Evolutionary conservation across 2,329 filamentous ascomycete genomes (phyloP).

Genomic region (Fusarium concolor): DNA sequence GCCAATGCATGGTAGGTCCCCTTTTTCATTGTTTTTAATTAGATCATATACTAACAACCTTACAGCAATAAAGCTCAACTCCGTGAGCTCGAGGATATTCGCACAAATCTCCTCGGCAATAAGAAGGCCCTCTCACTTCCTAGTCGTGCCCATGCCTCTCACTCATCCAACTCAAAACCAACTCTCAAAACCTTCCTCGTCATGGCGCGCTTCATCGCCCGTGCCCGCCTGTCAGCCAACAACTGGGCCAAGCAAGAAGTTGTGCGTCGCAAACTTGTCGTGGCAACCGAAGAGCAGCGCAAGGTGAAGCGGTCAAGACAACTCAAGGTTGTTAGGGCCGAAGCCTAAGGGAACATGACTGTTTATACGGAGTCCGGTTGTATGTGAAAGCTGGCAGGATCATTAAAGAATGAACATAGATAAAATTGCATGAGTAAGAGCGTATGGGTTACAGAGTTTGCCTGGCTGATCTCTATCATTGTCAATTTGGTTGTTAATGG

Average conservation of each 20-base stretch:
- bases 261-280: constrained; percentile 61
- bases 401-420: constrained; percentile 14
- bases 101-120: constrained; percentile 55
- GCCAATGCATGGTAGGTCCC: constrained; percentile 87
- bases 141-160: constrained; percentile 31
- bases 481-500: constrained; percentile 28
- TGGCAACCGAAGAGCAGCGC: constrained; percentile 60
- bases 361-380: constrained; percentile 5
- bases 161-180: constrained; percentile 32
- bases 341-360: constrained; percentile 38
- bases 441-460: neutral
- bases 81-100: constrained; percentile 85
- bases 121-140: constrained; percentile 52
- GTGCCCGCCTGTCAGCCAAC: constrained; percentile 60
- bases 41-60: constrained; percentile 18
- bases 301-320: constrained; percentile 57
- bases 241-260: constrained; percentile 65
- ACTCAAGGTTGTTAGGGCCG: constrained; percentile 55
- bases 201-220: constrained; percentile 65
- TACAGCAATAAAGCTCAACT: constrained; percentile 92
- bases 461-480: constrained; percentile 10
- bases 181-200: constrained; percentile 59
- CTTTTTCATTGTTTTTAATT: neutral
- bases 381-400: neutral
- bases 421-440: constrained; percentile 26